Percentiles rank a stretch among this genome's conserved stretches.
phyloP scores from a whole-genome alignment of 352 stramenopile genomes.

The Phytophthora agathidicida region DNA sequence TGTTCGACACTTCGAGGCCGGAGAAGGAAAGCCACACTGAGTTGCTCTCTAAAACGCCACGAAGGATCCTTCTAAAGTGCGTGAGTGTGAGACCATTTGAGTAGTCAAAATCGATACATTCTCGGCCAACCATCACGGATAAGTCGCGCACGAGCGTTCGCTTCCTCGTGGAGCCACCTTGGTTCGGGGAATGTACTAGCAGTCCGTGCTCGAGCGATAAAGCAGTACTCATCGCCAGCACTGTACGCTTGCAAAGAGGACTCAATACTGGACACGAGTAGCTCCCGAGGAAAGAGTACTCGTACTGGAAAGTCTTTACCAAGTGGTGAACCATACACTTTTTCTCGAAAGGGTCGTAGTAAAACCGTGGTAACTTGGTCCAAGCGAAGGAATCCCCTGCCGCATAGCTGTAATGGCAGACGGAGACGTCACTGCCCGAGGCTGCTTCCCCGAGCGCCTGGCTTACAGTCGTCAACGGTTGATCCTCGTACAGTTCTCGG shows the following conservation, averaged over 20 bases:
- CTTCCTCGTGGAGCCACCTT: slow-evolving; percentile 40
- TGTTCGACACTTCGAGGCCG: slow-evolving; percentile 43
- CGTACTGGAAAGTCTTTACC: slow-evolving; percentile 69
- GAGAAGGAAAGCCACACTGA: slow-evolving; percentile 48
- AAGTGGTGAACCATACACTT: slow-evolving; percentile 61
- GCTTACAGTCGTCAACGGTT: slow-evolving; percentile 19
- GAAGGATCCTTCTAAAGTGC: slow-evolving; percentile 47
- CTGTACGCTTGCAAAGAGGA: slow-evolving; percentile 60
- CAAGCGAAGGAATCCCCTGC: slow-evolving; percentile 58
- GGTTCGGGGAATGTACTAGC: slow-evolving; percentile 42
- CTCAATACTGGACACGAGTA: slow-evolving; percentile 54
- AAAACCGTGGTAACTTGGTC: slow-evolving; percentile 67
- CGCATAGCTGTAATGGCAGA: slow-evolving; percentile 51
- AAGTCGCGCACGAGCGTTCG: slow-evolving; percentile 50
- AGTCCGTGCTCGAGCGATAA: slow-evolving; percentile 58
- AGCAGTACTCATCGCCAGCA: slow-evolving; percentile 63
- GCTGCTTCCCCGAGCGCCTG: slow-evolving; percentile 14
- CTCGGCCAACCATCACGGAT: slow-evolving; percentile 48
- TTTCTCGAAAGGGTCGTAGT: slow-evolving; percentile 65
- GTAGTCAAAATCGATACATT: slow-evolving; percentile 49
- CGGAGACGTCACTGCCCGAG: slow-evolving; percentile 31
- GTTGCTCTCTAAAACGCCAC: slow-evolving; percentile 46
- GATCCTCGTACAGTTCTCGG: slow-evolving; percentile 56
- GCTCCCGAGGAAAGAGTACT: slow-evolving; percentile 60
- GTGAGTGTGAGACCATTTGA: slow-evolving; percentile 36